Evolutionary conservation across 2,329 filamentous ascomycete species (phyloP), one percentile per base, ranked within the genome.

Genomic region (Cladosporium sp.): DNA sequence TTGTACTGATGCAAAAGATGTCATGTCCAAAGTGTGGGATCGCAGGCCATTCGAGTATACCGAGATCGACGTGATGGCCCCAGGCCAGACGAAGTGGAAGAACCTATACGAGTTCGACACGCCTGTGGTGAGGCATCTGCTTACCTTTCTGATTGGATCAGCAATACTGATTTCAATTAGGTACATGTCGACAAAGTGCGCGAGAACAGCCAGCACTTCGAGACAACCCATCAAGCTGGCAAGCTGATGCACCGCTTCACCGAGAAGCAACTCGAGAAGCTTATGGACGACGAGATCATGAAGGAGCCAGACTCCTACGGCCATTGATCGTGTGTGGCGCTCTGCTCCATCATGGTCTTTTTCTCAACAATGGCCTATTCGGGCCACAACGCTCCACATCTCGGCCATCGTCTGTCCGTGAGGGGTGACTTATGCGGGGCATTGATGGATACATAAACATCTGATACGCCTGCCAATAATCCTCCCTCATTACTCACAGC

Each of bases 201-300:
- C 80, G 80, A 18, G 8, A 81, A 1, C 80, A 80, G 12, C 81
- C 83, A 61, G 87, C 87, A 69, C 78, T 83, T 86, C 3, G 79
- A 81, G 65, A 84, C 83, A 3, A 85, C 85, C 1, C 83, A 84
- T 6, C 81, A 86, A 68, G 88, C 89, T 1, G 78, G 85, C 65
- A 93, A 92, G 76, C 80, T 93, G 58, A 93, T 93, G 90, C 91
- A 93, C 76, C 85, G 89, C 21, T 92, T 93, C 77, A 89, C 86
- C 0, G 80, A 84, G 30, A 85, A 87, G 4, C 85, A 93, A 66
- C 86, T 94, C 2, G 81, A 86, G 68, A 83, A 81, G 21, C 86
- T 88, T 75, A 92, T 93, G 89, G 86, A 92, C 72, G 78, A 83
- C 44, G 84, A 74, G 74, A 71, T 72, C 68, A 51, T 69, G 65